A percentile compares a stretch with the other conserved stretches of the same genome.
These are phyloP conservation scores for Macadamia integrifolia DNA, from an alignment of 164 flowering plant genomes.

Conservation along the genomic window DNA sequence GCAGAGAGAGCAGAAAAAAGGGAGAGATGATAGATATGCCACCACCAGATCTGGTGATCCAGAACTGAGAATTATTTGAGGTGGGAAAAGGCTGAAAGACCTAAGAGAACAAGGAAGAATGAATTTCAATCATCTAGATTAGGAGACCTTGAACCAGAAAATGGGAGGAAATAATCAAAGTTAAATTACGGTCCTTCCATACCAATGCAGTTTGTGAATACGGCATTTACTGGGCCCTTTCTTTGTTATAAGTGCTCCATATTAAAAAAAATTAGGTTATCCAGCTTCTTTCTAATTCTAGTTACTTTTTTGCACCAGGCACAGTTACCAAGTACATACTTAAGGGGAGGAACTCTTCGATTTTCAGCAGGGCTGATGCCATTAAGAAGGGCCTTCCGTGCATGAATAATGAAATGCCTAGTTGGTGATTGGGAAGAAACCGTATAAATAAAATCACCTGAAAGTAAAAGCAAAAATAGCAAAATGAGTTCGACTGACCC, in stretches of 20 bases:
- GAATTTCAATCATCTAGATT: too few species aligned
- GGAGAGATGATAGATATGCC: too few species aligned
- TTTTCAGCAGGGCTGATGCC: slow-evolving; percentile 94
- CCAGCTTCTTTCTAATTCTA: slow-evolving; percentile 1
- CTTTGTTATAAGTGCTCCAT: background rate
- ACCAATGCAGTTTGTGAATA: background rate
- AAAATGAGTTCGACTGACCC: background rate
- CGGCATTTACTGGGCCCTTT: background rate
- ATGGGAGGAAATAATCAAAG: too few species aligned
- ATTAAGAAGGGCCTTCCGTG: slow-evolving; percentile 89
- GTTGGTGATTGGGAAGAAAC: slow-evolving; percentile 92
- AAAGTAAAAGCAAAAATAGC: slow-evolving; percentile 11
- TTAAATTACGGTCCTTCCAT: background rate
- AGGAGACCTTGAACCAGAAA: too few species aligned
- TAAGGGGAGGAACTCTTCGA: slow-evolving; percentile 82
- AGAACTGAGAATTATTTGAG: too few species aligned
- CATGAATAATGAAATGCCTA: slow-evolving; percentile 87
- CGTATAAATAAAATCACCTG: slow-evolving; percentile 87
- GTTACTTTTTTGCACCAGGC: background rate
- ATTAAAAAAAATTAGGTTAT: background rate
- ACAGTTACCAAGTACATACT: slow-evolving; percentile 39
- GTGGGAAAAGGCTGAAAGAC: too few species aligned
- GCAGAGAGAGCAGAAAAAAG: too few species aligned
- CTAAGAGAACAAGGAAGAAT: too few species aligned
- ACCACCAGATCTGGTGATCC: too few species aligned